Evolutionary conservation across 257 asterid species (phyloP).

Genomic region (Nicotiana tabacum): DNA sequence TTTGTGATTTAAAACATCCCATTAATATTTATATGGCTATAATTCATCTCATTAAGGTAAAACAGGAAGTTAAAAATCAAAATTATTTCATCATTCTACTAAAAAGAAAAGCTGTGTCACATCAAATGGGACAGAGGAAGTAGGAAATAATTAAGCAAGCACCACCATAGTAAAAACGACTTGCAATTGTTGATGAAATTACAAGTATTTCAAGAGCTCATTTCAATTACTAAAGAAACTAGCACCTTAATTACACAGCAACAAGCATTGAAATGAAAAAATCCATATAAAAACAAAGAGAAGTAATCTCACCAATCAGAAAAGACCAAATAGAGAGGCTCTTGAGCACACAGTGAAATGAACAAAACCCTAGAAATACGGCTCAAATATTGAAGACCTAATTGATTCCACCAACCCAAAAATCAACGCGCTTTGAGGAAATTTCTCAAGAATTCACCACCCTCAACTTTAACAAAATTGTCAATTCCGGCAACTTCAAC

Average conservation of each 20-base stretch:
- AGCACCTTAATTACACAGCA: neutral
- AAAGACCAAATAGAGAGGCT: too few relatives aligned
- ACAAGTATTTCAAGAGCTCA: neutral
- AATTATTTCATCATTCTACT: too few relatives aligned
- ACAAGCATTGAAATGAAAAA: neutral
- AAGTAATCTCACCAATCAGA: neutral
- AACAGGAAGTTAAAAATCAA: too few relatives aligned
- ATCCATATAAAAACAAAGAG: neutral
- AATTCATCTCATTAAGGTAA: too few relatives aligned
- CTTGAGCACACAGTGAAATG: neutral
- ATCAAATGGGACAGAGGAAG: too few relatives aligned
- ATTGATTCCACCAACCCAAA: constrained; percentile 7
- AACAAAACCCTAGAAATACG: neutral
- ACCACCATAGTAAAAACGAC: neutral
- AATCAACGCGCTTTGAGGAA: constrained; percentile 3
- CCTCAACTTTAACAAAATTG: neutral
- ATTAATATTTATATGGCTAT: too few relatives aligned
- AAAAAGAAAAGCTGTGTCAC: too few relatives aligned
- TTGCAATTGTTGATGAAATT: neutral
- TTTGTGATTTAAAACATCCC: too few relatives aligned
- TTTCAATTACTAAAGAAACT: neutral
- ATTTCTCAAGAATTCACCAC: neutral
- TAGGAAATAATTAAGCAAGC: neutral
- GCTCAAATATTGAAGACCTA: neutral
- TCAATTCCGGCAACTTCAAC: too few relatives aligned